Percentiles rank a stretch among this genome's conserved stretches.
Evolutionary conservation across 1,284 basidiomycete species (phyloP).

Genomic region (Cryptococcus neoformans): DNA sequence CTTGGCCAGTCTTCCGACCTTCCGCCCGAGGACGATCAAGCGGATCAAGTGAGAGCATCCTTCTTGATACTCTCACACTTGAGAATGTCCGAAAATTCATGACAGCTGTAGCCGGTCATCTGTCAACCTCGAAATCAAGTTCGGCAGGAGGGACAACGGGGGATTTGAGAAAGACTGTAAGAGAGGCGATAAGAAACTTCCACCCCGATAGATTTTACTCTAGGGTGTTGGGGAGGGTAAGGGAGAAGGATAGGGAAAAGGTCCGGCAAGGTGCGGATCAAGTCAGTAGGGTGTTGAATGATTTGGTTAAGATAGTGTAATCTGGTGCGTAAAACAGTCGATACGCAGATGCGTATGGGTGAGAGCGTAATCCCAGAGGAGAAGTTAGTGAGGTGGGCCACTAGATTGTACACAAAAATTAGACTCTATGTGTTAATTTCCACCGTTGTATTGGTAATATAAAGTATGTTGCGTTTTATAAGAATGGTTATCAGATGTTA

Average conservation of each 20-base stretch:
- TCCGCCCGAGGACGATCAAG: slow-evolving; percentile 21
- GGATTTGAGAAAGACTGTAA: slow-evolving; percentile 58
- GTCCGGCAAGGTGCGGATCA: slow-evolving; percentile 64
- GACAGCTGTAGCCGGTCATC: slow-evolving; percentile 43
- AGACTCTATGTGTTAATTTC: no score
- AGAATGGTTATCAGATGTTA: no score
- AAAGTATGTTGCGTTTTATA: no score
- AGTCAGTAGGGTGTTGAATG: slow-evolving; percentile 58
- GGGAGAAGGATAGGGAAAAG: slow-evolving; percentile 56
- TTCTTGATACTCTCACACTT: slow-evolving; percentile 47
- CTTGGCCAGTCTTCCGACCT: slow-evolving; percentile 66
- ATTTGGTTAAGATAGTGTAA: slow-evolving; percentile 31
- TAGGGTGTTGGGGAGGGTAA: slow-evolving; percentile 55
- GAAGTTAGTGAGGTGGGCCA: no score
- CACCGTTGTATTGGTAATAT: no score
- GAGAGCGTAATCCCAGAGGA: background rate
- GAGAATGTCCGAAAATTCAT: slow-evolving; percentile 59
- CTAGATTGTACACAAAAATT: no score
- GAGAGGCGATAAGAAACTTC: slow-evolving; percentile 63
- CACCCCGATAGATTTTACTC: slow-evolving; percentile 74
- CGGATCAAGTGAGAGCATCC: slow-evolving; percentile 53
- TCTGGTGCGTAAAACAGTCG: background rate
- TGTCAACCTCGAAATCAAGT: slow-evolving; percentile 31
- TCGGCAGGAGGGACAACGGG: slow-evolving; percentile 51
- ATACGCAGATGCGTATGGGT: background rate